A percentile compares a stretch with the other conserved stretches of the same genome.
These are phyloP conservation scores for Halophytophthora polymorphica DNA, from an alignment of 352 stramenopile species.

Conservation along the genomic window DNA sequence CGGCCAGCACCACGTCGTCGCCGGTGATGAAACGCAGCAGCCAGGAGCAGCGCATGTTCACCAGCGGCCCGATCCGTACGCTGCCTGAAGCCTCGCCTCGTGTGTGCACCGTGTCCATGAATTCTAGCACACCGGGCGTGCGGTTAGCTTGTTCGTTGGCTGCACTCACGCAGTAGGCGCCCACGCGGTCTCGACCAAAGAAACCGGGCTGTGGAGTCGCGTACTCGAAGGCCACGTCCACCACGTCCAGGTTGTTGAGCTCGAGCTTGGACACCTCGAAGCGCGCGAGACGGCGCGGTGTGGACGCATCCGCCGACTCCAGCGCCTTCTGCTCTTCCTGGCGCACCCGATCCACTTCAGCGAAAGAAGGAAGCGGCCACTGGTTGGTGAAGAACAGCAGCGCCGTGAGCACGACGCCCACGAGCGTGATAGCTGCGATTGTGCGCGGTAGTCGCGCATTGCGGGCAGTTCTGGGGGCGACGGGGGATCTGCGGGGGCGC, in stretches of 20 bases:
- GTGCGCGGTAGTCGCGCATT: slow-evolving; percentile 8
- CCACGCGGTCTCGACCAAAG: slow-evolving; percentile 21
- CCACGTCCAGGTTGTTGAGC: slow-evolving; percentile 29
- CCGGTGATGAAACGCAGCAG: slow-evolving; percentile 36
- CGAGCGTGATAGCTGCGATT: slow-evolving; percentile 9
- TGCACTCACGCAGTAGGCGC: slow-evolving; percentile 29
- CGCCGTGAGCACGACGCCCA: slow-evolving; percentile 13
- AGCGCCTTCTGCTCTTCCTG: slow-evolving; percentile 9
- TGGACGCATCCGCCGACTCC: slow-evolving; percentile 16
- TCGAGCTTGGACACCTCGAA: slow-evolving; percentile 28
- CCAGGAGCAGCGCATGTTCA: slow-evolving; percentile 52
- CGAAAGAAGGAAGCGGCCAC: background rate
- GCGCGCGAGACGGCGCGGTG: slow-evolving; percentile 12
- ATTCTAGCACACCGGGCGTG: slow-evolving; percentile 15
- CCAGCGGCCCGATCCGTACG: slow-evolving; percentile 32
- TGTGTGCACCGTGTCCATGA: slow-evolving; percentile 25
- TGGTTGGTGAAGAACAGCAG: slow-evolving; percentile 12
- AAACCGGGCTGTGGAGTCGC: slow-evolving; percentile 21
- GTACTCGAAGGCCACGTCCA: slow-evolving; percentile 41
- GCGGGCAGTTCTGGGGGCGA: background rate
- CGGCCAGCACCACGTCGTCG: slow-evolving; percentile 22
- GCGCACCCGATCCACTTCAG: background rate
- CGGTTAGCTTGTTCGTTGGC: slow-evolving; percentile 17
- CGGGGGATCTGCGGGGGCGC: slow-evolving; percentile 10
- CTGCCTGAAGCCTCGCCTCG: slow-evolving; percentile 16